Base-by-base conservation (phyloP, 2,329 filamentous ascomycete species). In the Exserohilum turcica region DNA sequence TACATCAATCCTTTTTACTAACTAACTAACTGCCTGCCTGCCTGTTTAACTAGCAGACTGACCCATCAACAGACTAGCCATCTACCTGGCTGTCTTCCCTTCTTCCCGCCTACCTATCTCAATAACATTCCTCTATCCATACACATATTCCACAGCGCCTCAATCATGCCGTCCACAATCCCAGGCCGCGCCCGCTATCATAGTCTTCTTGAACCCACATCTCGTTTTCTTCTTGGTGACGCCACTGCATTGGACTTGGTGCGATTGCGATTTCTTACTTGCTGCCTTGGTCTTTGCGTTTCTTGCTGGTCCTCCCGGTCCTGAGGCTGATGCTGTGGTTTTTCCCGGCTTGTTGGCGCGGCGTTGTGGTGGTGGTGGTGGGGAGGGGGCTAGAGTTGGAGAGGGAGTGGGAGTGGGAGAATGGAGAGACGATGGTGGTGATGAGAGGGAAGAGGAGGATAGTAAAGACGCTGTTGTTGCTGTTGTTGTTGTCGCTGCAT, bases 101-200 rank as follows among this genome's bases (percentile, higher is more conserved):
- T n/a, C 21, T 5, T 35, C 6, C 13, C 32, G 3, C 32, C 13
- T 24, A 16, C 15, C 10, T 6, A 1, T 13, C 3, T 6, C n/a
- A n/a, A 12, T 35, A 5, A 2, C 32, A 5, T 9, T 16, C 37
- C 13, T 39, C 1, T n/a, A 3, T 3, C 2, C 13, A n/a, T 7
- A 15, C 13, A 16, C 3, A 18, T 8, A 7, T 39, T n/a, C 15
- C 13, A 7, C n/a, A 15, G 0, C 3, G 5, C 12, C 12, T 43
- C 29, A 16, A 1, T 29, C 31, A 27, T 52, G 49, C 16, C 44
- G 31, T 10, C 43, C 49, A 32, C 49, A 52, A 36, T 47, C 29
- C 36, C 37, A 52, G 37, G 4, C 24, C 43, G 36, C 9, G 7
- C 43, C 43, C n/a, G 6, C 7, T 10, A 3, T 8, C 19, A 32